phyloP scores from a whole-genome alignment of 163 green algal genomes.

The Chlorella variabilis region DNA sequence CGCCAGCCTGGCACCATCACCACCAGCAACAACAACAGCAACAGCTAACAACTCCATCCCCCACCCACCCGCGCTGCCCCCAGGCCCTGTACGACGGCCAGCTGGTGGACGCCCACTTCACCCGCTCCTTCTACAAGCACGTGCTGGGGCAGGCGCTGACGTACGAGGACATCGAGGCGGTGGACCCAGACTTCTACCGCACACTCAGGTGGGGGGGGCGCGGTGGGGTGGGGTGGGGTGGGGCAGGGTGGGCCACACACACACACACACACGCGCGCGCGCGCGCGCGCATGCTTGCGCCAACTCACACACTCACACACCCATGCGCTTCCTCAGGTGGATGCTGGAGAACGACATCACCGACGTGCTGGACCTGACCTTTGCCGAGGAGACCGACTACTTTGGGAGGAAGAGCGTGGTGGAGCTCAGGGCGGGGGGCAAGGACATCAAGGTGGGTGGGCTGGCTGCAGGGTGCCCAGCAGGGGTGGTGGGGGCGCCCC shows the following conservation, averaged over 20 bases:
- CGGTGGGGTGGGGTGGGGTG: too few species aligned
- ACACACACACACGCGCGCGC: neutral
- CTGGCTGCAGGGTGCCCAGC: neutral
- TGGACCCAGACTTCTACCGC: slow-evolving; percentile 96
- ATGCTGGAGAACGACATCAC: slow-evolving; percentile 96
- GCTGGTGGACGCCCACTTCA: slow-evolving; percentile 98
- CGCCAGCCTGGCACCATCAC: too few species aligned
- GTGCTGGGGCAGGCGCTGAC: slow-evolving; percentile 92
- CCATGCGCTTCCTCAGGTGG: slow-evolving; percentile 50
- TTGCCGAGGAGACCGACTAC: slow-evolving; percentile 94
- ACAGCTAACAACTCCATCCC: too few species aligned
- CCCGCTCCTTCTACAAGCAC: slow-evolving; percentile 99
- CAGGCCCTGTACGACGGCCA: slow-evolving; percentile 89
- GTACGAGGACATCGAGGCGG: slow-evolving; percentile 95
- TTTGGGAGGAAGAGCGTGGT: slow-evolving; percentile 87
- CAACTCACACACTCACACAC: neutral
- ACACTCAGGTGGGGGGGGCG: slow-evolving; percentile 74
- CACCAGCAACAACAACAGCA: too few species aligned
- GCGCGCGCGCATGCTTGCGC: neutral
- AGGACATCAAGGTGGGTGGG: slow-evolving; percentile 63
- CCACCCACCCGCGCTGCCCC: too few species aligned
- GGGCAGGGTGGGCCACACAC: neutral
- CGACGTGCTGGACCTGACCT: slow-evolving; percentile 94
- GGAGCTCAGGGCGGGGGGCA: slow-evolving; percentile 84
- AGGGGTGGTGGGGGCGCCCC: neutral